A percentile compares a stretch with the other conserved stretches of the same genome.
These are phyloP conservation scores for Aspergillus pseudoterreus DNA, from an alignment of 2,329 filamentous ascomycete species.

Conservation along the genomic window DNA sequence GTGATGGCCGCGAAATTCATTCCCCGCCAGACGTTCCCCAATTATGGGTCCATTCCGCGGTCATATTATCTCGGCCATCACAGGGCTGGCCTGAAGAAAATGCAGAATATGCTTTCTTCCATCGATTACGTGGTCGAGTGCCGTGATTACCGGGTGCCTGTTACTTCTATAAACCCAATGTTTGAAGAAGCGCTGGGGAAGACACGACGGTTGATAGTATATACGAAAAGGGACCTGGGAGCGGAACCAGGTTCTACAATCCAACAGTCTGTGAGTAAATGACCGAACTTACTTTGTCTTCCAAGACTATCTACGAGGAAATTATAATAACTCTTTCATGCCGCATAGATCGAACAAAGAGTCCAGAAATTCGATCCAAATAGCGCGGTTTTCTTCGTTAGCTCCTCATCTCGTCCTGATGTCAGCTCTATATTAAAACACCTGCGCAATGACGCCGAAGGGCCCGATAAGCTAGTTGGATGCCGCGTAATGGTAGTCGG, in stretches of 20 bases:
- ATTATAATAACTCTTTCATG: neutral
- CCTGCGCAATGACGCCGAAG: constrained; percentile 26
- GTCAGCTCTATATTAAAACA: constrained; percentile 31
- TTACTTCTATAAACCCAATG: constrained; percentile 84
- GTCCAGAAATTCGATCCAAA: constrained; percentile 32
- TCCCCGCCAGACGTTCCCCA: constrained; percentile 69
- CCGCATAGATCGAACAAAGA: constrained; percentile 27
- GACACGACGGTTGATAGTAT: constrained; percentile 74
- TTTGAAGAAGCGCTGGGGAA: constrained; percentile 76
- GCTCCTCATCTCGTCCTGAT: constrained; percentile 28
- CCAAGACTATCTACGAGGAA: neutral
- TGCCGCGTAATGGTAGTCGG: constrained; percentile 83
- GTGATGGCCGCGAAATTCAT: constrained; percentile 53
- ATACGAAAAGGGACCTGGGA: constrained; percentile 83
- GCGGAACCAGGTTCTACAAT: constrained; percentile 39
- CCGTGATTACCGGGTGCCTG: constrained; percentile 84
- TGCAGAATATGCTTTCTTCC: constrained; percentile 73
- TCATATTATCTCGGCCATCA: constrained; percentile 97
- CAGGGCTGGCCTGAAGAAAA: constrained; percentile 71
- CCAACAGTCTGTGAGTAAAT: constrained; percentile 36
- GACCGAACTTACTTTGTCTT: neutral
- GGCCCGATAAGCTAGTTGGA: constrained; percentile 62
- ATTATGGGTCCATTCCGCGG: constrained; percentile 71
- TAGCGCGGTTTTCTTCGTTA: constrained; percentile 34
- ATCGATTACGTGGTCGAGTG: constrained; percentile 92